A percentile compares a stretch with the other conserved stretches of the same genome.
phyloP scores from a whole-genome alignment of 2,329 filamentous ascomycete genomes.

The Cucurbitaria berberidis region DNA sequence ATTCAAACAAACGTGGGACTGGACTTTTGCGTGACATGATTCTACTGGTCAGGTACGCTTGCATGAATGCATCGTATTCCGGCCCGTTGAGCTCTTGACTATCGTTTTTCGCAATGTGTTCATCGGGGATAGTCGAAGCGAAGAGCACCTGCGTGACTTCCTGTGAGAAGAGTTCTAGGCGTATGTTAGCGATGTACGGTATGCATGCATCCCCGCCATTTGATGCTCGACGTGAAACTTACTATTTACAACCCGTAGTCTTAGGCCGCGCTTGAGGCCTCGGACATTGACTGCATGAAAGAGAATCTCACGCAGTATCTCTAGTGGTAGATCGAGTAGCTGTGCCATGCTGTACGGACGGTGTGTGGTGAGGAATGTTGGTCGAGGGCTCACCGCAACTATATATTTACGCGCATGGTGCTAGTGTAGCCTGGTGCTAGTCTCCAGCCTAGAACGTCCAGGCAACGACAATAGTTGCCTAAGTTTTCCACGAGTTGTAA shows the following conservation, averaged over 20 bases:
- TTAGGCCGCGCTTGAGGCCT: constrained; percentile 1
- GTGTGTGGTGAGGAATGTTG: not conserved
- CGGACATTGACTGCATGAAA: not conserved
- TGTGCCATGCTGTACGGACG: not conserved
- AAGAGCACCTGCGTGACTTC: constrained; percentile 1
- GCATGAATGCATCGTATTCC: constrained; percentile 7
- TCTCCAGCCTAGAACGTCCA: too few species aligned
- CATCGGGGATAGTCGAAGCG: not conserved
- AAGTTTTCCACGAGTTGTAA: too few species aligned
- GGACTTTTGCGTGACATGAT: constrained; percentile 1
- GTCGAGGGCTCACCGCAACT: not conserved
- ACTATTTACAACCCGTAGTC: constrained; percentile 6
- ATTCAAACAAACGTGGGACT: not conserved
- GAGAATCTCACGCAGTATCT: constrained; percentile 1
- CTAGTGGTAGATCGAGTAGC: not conserved
- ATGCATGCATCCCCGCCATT: not conserved
- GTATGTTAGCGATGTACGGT: not conserved
- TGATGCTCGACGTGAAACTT: not conserved
- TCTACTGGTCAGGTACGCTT: constrained; percentile 2
- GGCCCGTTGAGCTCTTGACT: not conserved
- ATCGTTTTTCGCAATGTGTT: not conserved
- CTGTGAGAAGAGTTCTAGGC: constrained; percentile 2
- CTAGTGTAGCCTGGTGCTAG: not conserved
- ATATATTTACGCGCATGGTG: not conserved
- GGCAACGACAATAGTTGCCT: too few species aligned